Conservation (phyloP, 305 asterid genomes). For the Rubia tinctorum region DNA sequence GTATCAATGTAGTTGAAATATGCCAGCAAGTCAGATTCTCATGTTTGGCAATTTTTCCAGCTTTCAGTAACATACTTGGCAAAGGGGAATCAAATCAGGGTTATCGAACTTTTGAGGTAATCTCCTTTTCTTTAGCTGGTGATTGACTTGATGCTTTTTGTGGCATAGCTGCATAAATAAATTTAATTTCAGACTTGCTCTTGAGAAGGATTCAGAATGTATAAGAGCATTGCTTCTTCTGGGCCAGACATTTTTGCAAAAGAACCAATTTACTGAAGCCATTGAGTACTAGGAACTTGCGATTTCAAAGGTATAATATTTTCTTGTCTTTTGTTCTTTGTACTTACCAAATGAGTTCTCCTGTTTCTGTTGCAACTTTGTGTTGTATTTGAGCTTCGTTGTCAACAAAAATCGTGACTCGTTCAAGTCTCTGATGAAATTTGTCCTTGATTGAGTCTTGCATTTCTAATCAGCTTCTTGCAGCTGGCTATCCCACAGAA, state of each 20-base stretch:
- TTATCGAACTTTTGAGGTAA: conserved; percentile 64
- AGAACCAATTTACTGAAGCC: conserved; percentile 49
- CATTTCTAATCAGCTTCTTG: conserved; percentile 50
- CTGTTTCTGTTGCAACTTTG: background rate
- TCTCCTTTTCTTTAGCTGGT: conserved; percentile 14
- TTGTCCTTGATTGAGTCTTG: conserved; percentile 20
- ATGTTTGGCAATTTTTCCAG: conserved; percentile 42
- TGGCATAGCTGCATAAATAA: conserved; percentile 26
- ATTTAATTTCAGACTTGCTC: conserved; percentile 71
- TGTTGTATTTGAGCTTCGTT: background rate
- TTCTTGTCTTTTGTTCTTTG: conserved; percentile 15
- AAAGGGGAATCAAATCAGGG: conserved; percentile 49
- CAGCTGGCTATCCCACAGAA: conserved; percentile 44
- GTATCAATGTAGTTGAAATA: background rate
- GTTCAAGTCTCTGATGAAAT: background rate
- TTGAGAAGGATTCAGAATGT: conserved; percentile 72
- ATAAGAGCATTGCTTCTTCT: conserved; percentile 65
- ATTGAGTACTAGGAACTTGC: conserved; percentile 56
- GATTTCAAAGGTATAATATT: conserved; percentile 41
- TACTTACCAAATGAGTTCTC: conserved; percentile 4
- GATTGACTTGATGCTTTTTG: conserved; percentile 19
- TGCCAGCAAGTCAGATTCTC: conserved; percentile 9
- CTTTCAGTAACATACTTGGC: conserved; percentile 53
- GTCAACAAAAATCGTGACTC: background rate
- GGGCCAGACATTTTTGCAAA: conserved; percentile 68